Evolutionary conservation across 306 rosid genomes (phyloP).

Genomic region (Abrus precatorius): DNA sequence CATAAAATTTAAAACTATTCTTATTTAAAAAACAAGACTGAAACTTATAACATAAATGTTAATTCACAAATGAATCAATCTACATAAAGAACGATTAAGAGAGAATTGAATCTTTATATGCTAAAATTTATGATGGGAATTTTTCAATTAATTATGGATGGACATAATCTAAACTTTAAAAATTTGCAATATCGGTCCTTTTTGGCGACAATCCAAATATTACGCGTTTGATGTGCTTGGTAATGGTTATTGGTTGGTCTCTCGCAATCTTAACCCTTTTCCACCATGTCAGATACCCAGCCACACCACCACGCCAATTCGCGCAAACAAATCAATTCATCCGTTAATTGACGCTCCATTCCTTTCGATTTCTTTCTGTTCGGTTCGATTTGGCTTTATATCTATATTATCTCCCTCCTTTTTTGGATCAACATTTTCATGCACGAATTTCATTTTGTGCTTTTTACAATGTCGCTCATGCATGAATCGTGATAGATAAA

Average conservation of each 20-base stretch:
- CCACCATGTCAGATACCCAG: constrained; percentile 50
- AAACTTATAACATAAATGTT: too few relatives aligned
- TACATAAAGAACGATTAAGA: background rate
- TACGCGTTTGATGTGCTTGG: constrained; percentile 26
- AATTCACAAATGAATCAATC: too few relatives aligned
- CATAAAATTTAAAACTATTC: too few relatives aligned
- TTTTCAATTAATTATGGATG: background rate
- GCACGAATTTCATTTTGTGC: constrained; percentile 33
- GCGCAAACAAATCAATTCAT: constrained; percentile 5
- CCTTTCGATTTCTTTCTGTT: constrained; percentile 51
- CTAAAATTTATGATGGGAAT: too few relatives aligned
- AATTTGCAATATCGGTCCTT: constrained; percentile 23
- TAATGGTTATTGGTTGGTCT: constrained; percentile 4
- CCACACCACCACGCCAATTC: constrained; percentile 57
- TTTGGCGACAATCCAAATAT: constrained; percentile 27
- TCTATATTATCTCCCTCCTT: background rate
- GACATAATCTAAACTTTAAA: background rate
- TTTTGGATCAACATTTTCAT: constrained; percentile 30
- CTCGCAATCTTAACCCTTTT: constrained; percentile 50
- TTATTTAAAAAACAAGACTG: too few relatives aligned
- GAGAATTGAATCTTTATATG: background rate
- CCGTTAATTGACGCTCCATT: constrained; percentile 29
- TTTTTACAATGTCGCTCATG: constrained; percentile 30
- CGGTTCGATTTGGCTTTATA: constrained; percentile 45
- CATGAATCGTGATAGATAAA: background rate